Conservation (phyloP, 441 rosid genomes). For the Metrosideros polymorpha region DNA sequence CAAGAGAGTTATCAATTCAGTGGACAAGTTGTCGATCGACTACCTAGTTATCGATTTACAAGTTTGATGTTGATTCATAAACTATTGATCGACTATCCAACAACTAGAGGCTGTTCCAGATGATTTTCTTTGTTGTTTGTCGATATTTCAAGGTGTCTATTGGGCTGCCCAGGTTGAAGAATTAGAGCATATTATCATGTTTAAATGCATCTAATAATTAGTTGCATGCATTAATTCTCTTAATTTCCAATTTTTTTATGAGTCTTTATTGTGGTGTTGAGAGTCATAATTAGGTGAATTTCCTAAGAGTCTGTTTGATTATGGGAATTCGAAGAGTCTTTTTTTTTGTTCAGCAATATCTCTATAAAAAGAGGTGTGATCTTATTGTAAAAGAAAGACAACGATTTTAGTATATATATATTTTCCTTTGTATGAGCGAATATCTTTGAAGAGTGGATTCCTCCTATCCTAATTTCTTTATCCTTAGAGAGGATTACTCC, state of each 20-base stretch:
- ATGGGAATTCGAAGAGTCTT: neutral
- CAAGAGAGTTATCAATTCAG: neutral
- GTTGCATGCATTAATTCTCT: neutral
- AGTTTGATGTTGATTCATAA: too few species aligned
- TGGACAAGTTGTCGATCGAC: neutral
- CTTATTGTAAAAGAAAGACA: too few species aligned
- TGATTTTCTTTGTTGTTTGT: neutral
- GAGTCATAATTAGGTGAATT: neutral
- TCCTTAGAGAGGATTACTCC: neutral
- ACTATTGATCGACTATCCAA: neutral
- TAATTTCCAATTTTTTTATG: too few species aligned
- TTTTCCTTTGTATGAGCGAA: neutral
- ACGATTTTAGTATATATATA: too few species aligned
- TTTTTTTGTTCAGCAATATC: neutral
- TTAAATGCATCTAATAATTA: neutral
- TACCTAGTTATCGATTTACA: too few species aligned
- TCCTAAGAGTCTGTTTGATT: neutral
- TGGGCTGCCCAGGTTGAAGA: neutral
- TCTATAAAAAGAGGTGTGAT: neutral
- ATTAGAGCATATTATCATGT: neutral
- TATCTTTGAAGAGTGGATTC: neutral
- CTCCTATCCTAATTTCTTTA: neutral
- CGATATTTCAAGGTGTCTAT: neutral
- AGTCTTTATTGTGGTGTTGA: neutral
- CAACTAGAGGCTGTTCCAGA: neutral